Conservation (phyloP, 805 yeast genomes). For the Torulaspora quercuum region DNA sequence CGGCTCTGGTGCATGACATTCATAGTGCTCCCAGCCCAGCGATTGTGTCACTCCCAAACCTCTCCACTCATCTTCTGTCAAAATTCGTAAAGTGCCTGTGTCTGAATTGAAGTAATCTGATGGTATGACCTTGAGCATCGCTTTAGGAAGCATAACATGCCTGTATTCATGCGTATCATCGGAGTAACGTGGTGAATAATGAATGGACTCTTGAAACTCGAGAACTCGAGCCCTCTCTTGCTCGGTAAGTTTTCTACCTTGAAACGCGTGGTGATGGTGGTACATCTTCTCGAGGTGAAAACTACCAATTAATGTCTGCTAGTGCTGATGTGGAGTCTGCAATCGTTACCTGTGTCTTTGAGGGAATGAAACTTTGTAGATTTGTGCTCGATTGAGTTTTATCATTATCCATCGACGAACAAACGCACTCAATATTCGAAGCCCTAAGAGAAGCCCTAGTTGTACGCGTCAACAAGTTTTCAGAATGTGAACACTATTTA, state of each 20-base stretch:
- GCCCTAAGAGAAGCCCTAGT: too few species aligned
- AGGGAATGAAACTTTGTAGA: too few species aligned
- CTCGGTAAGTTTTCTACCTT: slow-evolving; percentile 68
- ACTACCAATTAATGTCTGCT: neutral
- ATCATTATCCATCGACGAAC: too few species aligned
- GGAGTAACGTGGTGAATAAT: slow-evolving; percentile 85
- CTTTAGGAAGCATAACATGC: slow-evolving; percentile 95
- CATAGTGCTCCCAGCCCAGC: slow-evolving; percentile 96
- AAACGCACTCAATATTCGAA: too few species aligned
- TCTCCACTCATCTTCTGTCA: slow-evolving; percentile 97
- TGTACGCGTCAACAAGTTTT: too few species aligned
- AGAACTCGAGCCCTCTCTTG: slow-evolving; percentile 80
- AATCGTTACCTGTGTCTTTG: too few species aligned
- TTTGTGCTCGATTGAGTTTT: too few species aligned
- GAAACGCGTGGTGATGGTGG: slow-evolving; percentile 36
- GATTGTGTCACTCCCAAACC: slow-evolving; percentile 97
- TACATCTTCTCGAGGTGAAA: slow-evolving; percentile 28
- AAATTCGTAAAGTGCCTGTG: slow-evolving; percentile 86
- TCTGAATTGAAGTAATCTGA: slow-evolving; percentile 90
- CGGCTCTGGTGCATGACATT: slow-evolving; percentile 98
- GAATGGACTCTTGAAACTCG: slow-evolving; percentile 91
- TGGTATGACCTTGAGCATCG: slow-evolving; percentile 91
- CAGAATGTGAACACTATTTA: too few species aligned
- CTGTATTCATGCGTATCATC: slow-evolving; percentile 92
- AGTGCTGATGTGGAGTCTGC: too few species aligned